Conservation (phyloP, 257 asterid genomes). For the Echites panduratus region DNA sequence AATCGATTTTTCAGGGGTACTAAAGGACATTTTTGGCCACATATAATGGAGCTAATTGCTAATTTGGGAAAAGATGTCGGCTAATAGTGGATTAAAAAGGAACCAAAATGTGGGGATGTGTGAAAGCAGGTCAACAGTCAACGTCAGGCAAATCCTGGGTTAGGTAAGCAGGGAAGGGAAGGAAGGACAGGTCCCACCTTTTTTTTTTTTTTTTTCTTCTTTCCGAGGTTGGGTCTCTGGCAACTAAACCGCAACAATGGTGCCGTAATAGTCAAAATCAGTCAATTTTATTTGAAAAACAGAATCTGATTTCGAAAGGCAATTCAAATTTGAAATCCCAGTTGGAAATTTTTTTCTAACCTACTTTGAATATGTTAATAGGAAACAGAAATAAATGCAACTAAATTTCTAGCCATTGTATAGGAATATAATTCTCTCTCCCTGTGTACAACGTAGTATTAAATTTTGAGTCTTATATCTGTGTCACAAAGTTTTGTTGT, state of each 20-base stretch:
- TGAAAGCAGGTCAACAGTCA: conserved; percentile 7
- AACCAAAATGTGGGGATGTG: background rate
- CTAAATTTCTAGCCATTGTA: too few species aligned
- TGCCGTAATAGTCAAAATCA: conserved; percentile 1
- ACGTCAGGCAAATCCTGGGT: background rate
- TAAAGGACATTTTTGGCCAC: background rate
- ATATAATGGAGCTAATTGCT: background rate
- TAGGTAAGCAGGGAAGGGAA: background rate
- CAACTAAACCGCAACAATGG: background rate
- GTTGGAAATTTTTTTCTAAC: background rate
- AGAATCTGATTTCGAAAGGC: background rate
- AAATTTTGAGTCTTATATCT: too few species aligned
- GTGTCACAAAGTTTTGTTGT: too few species aligned
- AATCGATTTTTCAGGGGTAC: background rate
- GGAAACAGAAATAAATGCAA: too few species aligned
- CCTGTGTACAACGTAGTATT: too few species aligned
- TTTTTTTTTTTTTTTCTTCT: too few species aligned
- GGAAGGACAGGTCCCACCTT: background rate
- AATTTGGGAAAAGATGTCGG: background rate
- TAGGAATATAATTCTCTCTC: too few species aligned
- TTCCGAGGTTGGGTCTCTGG: background rate
- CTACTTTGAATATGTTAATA: background rate
- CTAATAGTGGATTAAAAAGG: background rate
- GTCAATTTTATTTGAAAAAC: background rate
- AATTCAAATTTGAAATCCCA: background rate